Evolutionary conservation across 805 yeast species (phyloP), one percentile per base, ranked within the genome.

Genomic region (Priceomyces carsonii): DNA sequence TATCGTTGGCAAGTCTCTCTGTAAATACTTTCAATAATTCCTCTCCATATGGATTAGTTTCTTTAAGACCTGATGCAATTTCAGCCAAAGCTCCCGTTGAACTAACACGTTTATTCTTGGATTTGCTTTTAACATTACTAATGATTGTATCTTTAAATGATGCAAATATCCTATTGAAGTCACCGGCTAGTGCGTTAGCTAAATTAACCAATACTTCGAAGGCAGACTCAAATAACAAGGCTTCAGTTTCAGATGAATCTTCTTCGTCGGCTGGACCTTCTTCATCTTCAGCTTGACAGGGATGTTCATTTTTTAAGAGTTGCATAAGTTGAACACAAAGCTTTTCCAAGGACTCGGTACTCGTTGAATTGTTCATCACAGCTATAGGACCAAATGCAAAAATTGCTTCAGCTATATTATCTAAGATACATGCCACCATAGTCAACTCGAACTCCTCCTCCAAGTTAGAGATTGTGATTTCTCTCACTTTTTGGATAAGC

Each of bases 71-170:
- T 37, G 76, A 75, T 33, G 85, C 77, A 43, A 93, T 81, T 61
- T 91, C 99, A 30, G 98, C 96, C 44, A 88, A 70, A 26, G 93
- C 85, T 44, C 98, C 98, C 44, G 86, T 78, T 29, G 95, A 82
- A 36, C 85, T 74, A 20, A 85, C 84, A 59, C 97, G 80, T 72
- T 85, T 90, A 48, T 75, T 71, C 50, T 63, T 65, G 34, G 83
- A 77, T 60, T 80, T 79, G 39, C 82, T 76, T 44, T 70, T 70
- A 49, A 76, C 76, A 55, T 78, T 77, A 36, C 71, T 54, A 39
- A 76, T 60, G 35, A 90, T 69, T 36, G 75, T 69, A 44, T 78
- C 82, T 62, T 82, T 81, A 75, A 83, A 85, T 19, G 85, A 73
- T 22, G 68, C 71, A 54, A 91, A 88, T 44, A 90, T 71, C 51